phyloP scores from a whole-genome alignment of 306 rosid genomes.

The Lathyrus tuberosus region DNA sequence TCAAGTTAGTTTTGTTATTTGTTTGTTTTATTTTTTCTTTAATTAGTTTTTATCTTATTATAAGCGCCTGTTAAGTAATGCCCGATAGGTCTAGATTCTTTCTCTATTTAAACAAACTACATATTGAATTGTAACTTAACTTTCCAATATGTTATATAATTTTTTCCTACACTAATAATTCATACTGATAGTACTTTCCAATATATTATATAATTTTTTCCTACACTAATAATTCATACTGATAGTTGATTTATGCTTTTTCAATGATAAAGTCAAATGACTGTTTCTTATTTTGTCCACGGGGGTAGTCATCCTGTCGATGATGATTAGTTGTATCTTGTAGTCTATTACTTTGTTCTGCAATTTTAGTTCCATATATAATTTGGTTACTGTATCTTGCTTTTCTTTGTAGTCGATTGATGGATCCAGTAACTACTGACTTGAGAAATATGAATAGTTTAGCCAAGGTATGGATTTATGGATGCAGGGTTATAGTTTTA shows the following conservation, averaged over 20 bases:
- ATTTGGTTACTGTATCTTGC: slow-evolving; percentile 30
- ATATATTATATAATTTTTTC: no score
- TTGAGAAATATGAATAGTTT: slow-evolving; percentile 93
- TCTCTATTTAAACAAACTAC: no score
- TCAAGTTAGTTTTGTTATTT: no score
- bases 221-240: slow-evolving; percentile 9
- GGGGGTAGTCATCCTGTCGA: slow-evolving; percentile 1
- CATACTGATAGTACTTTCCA: no score
- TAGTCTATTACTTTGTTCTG: slow-evolving; percentile 14
- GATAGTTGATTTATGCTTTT: slow-evolving; percentile 23
- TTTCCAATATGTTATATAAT: no score
- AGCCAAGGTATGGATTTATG: slow-evolving; percentile 74
- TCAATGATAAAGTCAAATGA: slow-evolving; percentile 13
- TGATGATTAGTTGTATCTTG: slow-evolving; percentile 2
- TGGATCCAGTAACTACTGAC: slow-evolving; percentile 87
- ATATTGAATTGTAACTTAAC: no score
- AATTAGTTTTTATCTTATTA: no score
- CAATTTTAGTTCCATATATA: slow-evolving; percentile 13
- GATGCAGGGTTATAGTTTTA: slow-evolving; percentile 24
- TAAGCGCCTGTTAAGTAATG: no score
- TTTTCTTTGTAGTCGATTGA: slow-evolving; percentile 73
- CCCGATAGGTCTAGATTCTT: no score
- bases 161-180: background rate
- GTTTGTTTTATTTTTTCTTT: no score
- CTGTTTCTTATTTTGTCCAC: slow-evolving; percentile 2